Conservation (phyloP, 768 basidiomycete genomes). For the Boletus reticulatus region DNA sequence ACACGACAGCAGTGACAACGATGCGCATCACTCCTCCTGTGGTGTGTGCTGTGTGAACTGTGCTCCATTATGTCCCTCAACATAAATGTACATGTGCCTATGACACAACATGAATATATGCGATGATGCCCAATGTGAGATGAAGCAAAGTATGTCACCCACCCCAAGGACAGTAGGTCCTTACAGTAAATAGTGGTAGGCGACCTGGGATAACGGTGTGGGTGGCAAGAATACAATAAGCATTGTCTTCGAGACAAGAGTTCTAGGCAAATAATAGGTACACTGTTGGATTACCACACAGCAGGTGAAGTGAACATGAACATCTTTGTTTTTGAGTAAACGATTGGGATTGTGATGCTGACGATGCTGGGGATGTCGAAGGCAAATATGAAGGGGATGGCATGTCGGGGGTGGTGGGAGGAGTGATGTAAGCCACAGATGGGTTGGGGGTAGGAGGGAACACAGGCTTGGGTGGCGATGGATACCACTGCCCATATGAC, state of each 20-base stretch:
- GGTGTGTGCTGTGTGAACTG: too few species aligned
- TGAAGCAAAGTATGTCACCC: conserved; percentile 29
- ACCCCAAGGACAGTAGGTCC: conserved; percentile 25
- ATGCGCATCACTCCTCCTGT: too few species aligned
- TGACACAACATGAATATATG: conserved; percentile 38
- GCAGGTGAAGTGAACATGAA: conserved; percentile 63
- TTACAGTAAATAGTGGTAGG: conserved; percentile 30
- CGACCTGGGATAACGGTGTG: conserved; percentile 6
- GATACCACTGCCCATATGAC: too few species aligned
- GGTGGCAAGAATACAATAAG: conserved; percentile 23
- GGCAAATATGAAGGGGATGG: too few species aligned
- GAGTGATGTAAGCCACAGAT: too few species aligned
- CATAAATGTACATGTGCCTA: conserved; percentile 38
- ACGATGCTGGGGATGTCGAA: too few species aligned
- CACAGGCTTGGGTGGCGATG: too few species aligned
- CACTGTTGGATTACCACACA: conserved; percentile 47
- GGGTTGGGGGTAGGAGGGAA: too few species aligned
- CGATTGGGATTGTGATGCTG: conserved; percentile 34
- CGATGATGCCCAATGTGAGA: conserved; percentile 27
- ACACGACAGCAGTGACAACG: too few species aligned
- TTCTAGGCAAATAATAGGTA: conserved; percentile 25
- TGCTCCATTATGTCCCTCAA: too few species aligned
- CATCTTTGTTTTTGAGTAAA: conserved; percentile 53
- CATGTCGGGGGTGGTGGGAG: too few species aligned
- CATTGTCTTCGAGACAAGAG: conserved; percentile 29